Conservation (phyloP, 768 basidiomycete species). For the Pleurotus platypus region DNA sequence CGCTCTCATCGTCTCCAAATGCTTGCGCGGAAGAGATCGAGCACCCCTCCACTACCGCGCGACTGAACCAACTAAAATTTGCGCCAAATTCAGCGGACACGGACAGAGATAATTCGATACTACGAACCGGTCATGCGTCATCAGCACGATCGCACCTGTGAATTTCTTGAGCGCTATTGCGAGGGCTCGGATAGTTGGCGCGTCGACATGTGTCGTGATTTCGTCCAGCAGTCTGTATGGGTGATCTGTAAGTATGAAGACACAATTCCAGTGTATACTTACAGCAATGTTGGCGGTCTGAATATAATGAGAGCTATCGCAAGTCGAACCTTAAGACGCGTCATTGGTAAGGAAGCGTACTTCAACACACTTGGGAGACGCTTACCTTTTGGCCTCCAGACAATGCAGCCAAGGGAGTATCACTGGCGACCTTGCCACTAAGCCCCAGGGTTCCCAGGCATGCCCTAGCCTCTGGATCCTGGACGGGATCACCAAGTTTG, state of each 20-base stretch:
- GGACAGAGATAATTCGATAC: neutral
- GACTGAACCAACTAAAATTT: slow-evolving; percentile 17
- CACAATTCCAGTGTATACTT: neutral
- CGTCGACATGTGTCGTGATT: slow-evolving; percentile 69
- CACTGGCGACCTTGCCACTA: slow-evolving; percentile 35
- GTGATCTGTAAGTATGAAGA: neutral
- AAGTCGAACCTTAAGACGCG: slow-evolving; percentile 42
- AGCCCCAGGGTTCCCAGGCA: slow-evolving; percentile 43
- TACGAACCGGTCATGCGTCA: slow-evolving; percentile 56
- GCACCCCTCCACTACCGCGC: slow-evolving; percentile 21
- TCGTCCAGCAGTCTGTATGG: slow-evolving; percentile 42
- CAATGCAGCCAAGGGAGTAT: slow-evolving; percentile 40
- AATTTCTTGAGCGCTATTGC: slow-evolving; percentile 47
- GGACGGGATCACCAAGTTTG: slow-evolving; percentile 25
- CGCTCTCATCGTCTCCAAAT: slow-evolving; percentile 17
- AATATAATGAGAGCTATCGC: slow-evolving; percentile 55
- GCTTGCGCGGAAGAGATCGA: slow-evolving; percentile 19
- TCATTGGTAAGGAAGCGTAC: neutral
- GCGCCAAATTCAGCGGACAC: too few relatives aligned
- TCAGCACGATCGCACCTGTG: slow-evolving; percentile 54
- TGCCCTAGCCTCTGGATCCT: slow-evolving; percentile 35
- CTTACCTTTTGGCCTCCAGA: slow-evolving; percentile 55
- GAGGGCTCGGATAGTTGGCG: slow-evolving; percentile 54
- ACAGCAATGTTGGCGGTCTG: slow-evolving; percentile 47
- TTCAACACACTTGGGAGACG: neutral